Conservation (phyloP, 306 rosid species). For the Vigna angularis region DNA sequence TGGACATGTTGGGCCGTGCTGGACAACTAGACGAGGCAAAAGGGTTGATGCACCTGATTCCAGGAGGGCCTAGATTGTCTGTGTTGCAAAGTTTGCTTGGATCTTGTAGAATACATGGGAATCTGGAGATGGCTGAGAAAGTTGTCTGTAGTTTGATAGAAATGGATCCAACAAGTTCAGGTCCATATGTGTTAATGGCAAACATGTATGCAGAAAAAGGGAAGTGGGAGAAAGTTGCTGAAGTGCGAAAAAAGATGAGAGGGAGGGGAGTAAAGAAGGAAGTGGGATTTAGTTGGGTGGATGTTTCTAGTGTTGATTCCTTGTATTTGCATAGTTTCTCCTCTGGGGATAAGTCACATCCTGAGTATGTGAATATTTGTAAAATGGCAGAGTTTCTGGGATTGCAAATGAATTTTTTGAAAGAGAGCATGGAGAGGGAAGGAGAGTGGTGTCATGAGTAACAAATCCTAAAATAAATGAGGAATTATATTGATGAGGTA, state of each 20-base stretch:
- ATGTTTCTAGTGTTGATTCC: slow-evolving; percentile 61
- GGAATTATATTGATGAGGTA: slow-evolving; percentile 9
- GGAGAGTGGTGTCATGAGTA: slow-evolving; percentile 30
- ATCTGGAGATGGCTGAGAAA: slow-evolving; percentile 79
- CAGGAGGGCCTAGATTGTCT: slow-evolving; percentile 71
- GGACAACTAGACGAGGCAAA: slow-evolving; percentile 75
- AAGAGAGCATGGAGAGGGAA: slow-evolving; percentile 44
- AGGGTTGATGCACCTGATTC: slow-evolving; percentile 60
- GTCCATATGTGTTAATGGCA: slow-evolving; percentile 72
- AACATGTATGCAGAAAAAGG: slow-evolving; percentile 86
- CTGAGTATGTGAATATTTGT: slow-evolving; percentile 62
- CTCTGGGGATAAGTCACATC: slow-evolving; percentile 77
- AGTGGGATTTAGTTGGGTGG: slow-evolving; percentile 87
- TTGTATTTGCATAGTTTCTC: slow-evolving; percentile 77
- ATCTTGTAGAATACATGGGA: slow-evolving; percentile 72
- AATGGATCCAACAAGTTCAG: slow-evolving; percentile 76
- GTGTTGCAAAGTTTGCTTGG: slow-evolving; percentile 85
- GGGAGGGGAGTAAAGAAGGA: slow-evolving; percentile 76
- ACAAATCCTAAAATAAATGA: not conserved
- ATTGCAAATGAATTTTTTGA: slow-evolving; percentile 61
- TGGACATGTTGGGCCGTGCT: slow-evolving; percentile 81
- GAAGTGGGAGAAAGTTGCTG: slow-evolving; percentile 83
- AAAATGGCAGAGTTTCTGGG: slow-evolving; percentile 71
- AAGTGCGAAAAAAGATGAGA: slow-evolving; percentile 77
- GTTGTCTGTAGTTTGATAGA: slow-evolving; percentile 56